phyloP scores from a whole-genome alignment of 225 moss, liverwort and hornwort genomes.

The Sphagnum contortum region DNA sequence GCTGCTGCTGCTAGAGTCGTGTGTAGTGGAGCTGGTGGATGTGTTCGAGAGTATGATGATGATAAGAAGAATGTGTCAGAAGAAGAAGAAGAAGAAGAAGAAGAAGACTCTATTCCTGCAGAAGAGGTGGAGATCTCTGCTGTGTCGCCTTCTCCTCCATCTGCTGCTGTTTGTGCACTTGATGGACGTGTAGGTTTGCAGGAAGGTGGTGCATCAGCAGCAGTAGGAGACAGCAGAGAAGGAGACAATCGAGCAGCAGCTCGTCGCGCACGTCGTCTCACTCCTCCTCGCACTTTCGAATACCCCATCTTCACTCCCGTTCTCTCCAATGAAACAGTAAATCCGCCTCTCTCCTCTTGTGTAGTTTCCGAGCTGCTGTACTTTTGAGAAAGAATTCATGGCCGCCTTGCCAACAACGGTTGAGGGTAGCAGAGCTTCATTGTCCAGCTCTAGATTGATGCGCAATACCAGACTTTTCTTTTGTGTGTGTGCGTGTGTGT shows the following conservation, averaged over 20 bases:
- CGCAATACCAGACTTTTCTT: not conserved
- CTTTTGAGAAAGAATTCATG: not conserved
- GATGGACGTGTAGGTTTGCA: no score
- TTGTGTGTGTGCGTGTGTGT: not conserved
- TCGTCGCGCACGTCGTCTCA: slow-evolving; percentile 4
- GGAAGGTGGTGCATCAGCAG: no score
- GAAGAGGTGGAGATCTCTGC: no score
- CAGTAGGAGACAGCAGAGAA: no score
- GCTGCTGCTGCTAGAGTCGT: no score
- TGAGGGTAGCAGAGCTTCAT: not conserved
- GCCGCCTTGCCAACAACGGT: not conserved
- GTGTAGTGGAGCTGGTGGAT: no score
- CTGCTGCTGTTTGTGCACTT: no score
- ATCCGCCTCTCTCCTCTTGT: not conserved
- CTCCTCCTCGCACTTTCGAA: slow-evolving; percentile 8
- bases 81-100: no score
- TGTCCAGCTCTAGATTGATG: not conserved
- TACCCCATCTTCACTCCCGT: slow-evolving; percentile 18
- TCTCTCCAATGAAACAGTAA: slow-evolving; percentile 3
- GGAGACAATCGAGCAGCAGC: slow-evolving; percentile 1
- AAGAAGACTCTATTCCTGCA: no score
- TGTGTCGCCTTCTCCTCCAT: no score
- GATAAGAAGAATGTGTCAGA: no score
- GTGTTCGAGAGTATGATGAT: no score
- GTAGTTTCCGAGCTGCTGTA: not conserved